A percentile compares a stretch with the other conserved stretches of the same genome.
Evolutionary conservation across 441 rosid genomes (phyloP).

Genomic region (Raphanus hybrid): DNA sequence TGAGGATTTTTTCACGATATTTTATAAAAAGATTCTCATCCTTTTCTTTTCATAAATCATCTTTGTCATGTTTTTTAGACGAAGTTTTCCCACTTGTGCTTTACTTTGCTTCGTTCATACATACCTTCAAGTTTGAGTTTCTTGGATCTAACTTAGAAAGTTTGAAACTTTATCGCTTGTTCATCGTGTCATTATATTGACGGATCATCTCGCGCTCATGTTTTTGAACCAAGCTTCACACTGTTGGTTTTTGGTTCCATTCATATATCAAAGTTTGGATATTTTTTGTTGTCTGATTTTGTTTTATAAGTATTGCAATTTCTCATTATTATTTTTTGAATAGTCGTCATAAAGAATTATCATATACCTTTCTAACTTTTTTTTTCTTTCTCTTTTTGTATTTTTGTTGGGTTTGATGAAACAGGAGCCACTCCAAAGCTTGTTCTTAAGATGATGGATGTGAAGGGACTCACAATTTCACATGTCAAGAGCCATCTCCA

Average conservation of each 20-base stretch:
- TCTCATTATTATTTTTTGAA: background rate
- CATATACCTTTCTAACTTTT: background rate
- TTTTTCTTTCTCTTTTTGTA: background rate
- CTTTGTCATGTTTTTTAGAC: background rate
- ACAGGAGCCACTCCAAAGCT: conserved; percentile 72
- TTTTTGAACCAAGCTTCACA: conserved; percentile 8
- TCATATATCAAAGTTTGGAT: background rate
- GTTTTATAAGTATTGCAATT: background rate
- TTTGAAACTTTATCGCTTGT: background rate
- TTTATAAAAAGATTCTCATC: background rate
- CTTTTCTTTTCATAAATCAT: background rate
- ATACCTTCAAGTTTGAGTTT: background rate
- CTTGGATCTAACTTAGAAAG: background rate
- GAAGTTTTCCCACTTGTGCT: background rate
- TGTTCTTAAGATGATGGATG: conserved; percentile 66
- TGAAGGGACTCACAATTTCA: conserved; percentile 68
- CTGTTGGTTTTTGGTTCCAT: conserved; percentile 12
- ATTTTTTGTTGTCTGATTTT: background rate
- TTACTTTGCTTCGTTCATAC: background rate
- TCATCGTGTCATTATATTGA: conserved; percentile 1
- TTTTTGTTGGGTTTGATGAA: conserved; percentile 22
- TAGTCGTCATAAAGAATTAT: background rate
- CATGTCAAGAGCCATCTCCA: conserved; percentile 82
- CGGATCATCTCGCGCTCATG: background rate
- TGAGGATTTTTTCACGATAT: background rate